A percentile compares a stretch with the other conserved stretches of the same genome.
These are phyloP conservation scores for Fusarium beomiforme DNA, from an alignment of 2,329 filamentous ascomycete species.

Conservation along the genomic window DNA sequence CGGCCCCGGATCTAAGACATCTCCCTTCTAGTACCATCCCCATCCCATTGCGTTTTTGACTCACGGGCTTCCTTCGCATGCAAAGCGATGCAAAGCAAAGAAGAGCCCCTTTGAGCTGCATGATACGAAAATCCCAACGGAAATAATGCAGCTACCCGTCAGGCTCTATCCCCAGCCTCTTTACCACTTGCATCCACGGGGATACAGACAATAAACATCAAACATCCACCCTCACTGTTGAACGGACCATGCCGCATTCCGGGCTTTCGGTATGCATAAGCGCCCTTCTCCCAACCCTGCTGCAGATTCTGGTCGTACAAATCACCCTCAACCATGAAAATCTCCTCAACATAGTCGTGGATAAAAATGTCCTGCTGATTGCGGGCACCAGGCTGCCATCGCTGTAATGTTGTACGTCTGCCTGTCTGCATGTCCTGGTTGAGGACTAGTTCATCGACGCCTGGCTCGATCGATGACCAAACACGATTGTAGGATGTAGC, in stretches of 20 bases:
- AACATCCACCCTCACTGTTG: conserved; percentile 47
- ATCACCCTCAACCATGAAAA: conserved; percentile 50
- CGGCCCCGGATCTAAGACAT: neutral
- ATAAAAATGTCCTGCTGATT: conserved; percentile 44
- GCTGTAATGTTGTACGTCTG: conserved; percentile 48
- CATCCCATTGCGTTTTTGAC: neutral
- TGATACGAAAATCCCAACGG: neutral
- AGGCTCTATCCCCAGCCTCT: conserved; percentile 12
- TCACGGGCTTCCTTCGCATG: neutral
- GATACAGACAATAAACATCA: conserved; percentile 45
- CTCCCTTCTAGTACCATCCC: conserved; percentile 1
- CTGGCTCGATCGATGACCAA: conserved; percentile 44
- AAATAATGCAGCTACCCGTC: conserved; percentile 6
- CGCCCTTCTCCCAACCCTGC: conserved; percentile 47
- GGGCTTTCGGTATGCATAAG: conserved; percentile 53
- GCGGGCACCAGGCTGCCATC: conserved; percentile 48
- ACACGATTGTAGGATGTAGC: conserved; percentile 25
- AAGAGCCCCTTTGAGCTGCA: neutral
- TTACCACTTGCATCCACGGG: conserved; percentile 18
- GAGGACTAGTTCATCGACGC: conserved; percentile 50
- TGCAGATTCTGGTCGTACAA: conserved; percentile 46
- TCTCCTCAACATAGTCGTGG: conserved; percentile 52
- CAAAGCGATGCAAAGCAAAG: neutral
- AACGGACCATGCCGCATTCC: conserved; percentile 54
- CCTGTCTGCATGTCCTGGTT: conserved; percentile 46